phyloP scores from a whole-genome alignment of 805 yeast genomes.

The Cyberlindnera euphorbiae region DNA sequence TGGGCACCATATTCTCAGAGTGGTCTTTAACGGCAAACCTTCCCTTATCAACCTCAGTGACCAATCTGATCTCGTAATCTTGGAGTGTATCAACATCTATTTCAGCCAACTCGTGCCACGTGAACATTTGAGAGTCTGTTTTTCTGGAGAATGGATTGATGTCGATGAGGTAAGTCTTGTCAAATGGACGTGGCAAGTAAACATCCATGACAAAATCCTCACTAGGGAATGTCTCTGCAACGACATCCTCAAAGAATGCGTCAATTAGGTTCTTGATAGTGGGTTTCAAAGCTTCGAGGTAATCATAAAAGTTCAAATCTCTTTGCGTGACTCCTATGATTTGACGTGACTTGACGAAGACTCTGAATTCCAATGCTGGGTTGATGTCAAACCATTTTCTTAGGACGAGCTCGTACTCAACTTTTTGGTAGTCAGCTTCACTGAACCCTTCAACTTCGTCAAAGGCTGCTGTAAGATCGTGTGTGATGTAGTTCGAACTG shows the following conservation, averaged over 20 bases:
- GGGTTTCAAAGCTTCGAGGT: conserved; percentile 47
- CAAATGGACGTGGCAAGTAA: conserved; percentile 72
- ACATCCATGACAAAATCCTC: conserved; percentile 68
- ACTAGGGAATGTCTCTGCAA: conserved; percentile 48
- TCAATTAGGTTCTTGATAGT: conserved; percentile 45
- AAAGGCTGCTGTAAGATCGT: conserved; percentile 75
- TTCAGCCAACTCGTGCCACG: conserved; percentile 74
- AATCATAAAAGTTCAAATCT: conserved; percentile 79
- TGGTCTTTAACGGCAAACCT: conserved; percentile 79
- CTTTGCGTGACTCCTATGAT: conserved; percentile 79
- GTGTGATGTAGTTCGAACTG: conserved; percentile 82
- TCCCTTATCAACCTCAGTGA: conserved; percentile 64
- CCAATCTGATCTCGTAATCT: conserved; percentile 53
- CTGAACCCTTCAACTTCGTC: conserved; percentile 39
- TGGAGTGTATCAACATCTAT: conserved; percentile 28
- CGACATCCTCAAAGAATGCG: conserved; percentile 46
- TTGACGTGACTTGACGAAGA: conserved; percentile 62
- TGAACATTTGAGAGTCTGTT: conserved; percentile 72
- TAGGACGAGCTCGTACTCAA: conserved; percentile 58
- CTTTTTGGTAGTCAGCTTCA: conserved; percentile 7
- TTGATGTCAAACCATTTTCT: conserved; percentile 80
- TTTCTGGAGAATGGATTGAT: conserved; percentile 79
- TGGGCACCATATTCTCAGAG: conserved; percentile 87
- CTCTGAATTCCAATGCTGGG: conserved; percentile 89
- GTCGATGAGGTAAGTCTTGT: conserved; percentile 67